These are phyloP conservation scores for Wickerhamiella azyma DNA, from an alignment of 805 yeast species.

Conservation along the genomic window DNA sequence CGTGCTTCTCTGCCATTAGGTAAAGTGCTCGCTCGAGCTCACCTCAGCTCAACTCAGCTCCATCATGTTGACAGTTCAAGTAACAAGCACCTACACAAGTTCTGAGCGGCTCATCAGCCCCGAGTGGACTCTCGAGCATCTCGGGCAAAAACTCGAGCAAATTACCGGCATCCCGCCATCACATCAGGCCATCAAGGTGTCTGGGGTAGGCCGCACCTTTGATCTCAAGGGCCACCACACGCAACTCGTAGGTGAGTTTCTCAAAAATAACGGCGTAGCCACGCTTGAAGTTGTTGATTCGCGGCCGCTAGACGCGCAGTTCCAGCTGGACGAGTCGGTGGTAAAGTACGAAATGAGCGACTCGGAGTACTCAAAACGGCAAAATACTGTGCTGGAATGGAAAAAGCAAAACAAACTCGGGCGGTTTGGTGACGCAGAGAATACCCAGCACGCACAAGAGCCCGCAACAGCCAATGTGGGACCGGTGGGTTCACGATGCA, in stretches of 20 bases:
- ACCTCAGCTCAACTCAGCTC: background rate
- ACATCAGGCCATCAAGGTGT: conserved; percentile 30
- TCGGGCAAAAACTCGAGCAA: conserved; percentile 44
- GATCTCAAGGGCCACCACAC: conserved; percentile 9
- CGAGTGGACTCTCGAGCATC: conserved; percentile 42
- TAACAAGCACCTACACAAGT: conserved; percentile 49
- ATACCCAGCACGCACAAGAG: conserved; percentile 20
- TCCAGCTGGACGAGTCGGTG: conserved; percentile 26
- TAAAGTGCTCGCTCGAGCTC: background rate
- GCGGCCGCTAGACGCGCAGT: conserved; percentile 23
- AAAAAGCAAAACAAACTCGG: conserved; percentile 58
- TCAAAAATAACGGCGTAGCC: conserved; percentile 13
- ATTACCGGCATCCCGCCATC: conserved; percentile 62
- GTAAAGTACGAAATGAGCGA: conserved; percentile 38
- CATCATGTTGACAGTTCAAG: conserved; percentile 2
- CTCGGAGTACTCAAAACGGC: conserved; percentile 45
- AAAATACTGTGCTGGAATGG: conserved; percentile 63
- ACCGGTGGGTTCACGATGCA: conserved; percentile 19
- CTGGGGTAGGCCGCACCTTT: conserved; percentile 6
- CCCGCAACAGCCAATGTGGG: conserved; percentile 8
- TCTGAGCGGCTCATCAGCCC: conserved; percentile 56
- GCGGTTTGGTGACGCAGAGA: conserved; percentile 45
- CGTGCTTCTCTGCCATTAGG: conserved; percentile 8
- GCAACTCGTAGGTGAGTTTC: conserved; percentile 7
- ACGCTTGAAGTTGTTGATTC: conserved; percentile 41